Evolutionary conservation across 768 basidiomycete genomes (phyloP).

Genomic region (Leucosporidium yakuticum): DNA sequence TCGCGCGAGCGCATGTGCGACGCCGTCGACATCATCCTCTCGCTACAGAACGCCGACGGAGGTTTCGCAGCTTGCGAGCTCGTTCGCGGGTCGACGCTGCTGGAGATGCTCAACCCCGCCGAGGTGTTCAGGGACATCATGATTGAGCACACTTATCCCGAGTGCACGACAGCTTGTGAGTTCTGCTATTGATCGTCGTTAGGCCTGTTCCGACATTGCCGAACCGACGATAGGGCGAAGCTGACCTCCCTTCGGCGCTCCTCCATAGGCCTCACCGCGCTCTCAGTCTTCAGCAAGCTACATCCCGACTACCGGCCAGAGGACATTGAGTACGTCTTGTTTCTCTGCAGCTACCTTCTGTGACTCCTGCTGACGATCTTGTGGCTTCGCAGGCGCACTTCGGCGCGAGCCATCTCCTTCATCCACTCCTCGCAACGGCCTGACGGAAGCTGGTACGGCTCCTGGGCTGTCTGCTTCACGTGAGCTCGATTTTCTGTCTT

Average conservation of each 20-base stretch:
- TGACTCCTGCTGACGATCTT: too few species aligned
- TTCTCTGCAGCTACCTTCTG: too few species aligned
- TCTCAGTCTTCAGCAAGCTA: slow-evolving; percentile 74
- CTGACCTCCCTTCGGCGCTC: background rate
- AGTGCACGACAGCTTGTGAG: slow-evolving; percentile 78
- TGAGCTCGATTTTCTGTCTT: background rate
- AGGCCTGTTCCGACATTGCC: too few species aligned
- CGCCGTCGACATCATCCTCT: slow-evolving; percentile 76
- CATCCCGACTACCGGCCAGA: slow-evolving; percentile 67
- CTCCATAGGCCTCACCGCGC: slow-evolving; percentile 61
- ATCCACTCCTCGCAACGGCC: slow-evolving; percentile 71
- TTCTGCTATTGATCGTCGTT: background rate
- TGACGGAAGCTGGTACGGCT: slow-evolving; percentile 90
- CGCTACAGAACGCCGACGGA: slow-evolving; percentile 77
- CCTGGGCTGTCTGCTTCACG: slow-evolving; percentile 66
- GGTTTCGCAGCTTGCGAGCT: slow-evolving; percentile 93
- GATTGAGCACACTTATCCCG: slow-evolving; percentile 92
- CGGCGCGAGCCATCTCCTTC: slow-evolving; percentile 61
- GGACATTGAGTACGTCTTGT: slow-evolving; percentile 59
- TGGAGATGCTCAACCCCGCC: slow-evolving; percentile 86
- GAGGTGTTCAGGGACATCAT: slow-evolving; percentile 88
- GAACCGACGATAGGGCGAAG: too few species aligned
- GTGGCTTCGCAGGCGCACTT: slow-evolving; percentile 50
- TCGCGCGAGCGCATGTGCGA: slow-evolving; percentile 71
- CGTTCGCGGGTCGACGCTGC: slow-evolving; percentile 67